These are phyloP conservation scores for Neurospora sp. DNA, from an alignment of 495 filamentous ascomycete species.

Conservation along the genomic window DNA sequence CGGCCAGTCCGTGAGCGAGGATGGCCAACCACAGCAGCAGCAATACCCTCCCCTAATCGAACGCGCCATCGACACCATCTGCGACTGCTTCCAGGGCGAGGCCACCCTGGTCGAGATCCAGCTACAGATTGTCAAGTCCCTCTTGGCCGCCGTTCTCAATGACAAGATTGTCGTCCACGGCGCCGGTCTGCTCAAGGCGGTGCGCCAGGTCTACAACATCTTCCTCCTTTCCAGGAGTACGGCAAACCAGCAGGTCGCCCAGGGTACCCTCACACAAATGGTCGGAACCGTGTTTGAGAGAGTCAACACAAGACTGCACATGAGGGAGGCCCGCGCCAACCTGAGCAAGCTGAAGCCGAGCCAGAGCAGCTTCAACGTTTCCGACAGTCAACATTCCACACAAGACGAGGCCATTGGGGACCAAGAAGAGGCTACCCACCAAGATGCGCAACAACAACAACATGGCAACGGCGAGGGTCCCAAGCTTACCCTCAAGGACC, in stretches of 20 bases:
- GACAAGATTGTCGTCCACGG: slow-evolving; percentile 98
- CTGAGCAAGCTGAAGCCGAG: slow-evolving; percentile 39
- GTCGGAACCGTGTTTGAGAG: slow-evolving; percentile 95
- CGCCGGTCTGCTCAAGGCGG: slow-evolving; percentile 92
- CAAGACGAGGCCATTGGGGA: slow-evolving; percentile 24
- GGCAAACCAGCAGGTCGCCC: slow-evolving; percentile 90
- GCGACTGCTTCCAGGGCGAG: slow-evolving; percentile 97
- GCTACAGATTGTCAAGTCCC: slow-evolving; percentile 93
- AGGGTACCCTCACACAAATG: slow-evolving; percentile 97
- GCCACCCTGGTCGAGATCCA: slow-evolving; percentile 83
- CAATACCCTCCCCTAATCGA: slow-evolving; percentile 58
- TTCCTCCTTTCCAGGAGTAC: slow-evolving; percentile 88
- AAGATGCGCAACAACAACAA: slow-evolving; percentile 26
- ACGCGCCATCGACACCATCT: slow-evolving; percentile 96
- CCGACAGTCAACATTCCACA: slow-evolving; percentile 26
- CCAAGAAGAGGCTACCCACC: slow-evolving; percentile 38
- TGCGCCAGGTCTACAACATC: slow-evolving; percentile 97
- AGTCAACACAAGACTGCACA: slow-evolving; percentile 73
- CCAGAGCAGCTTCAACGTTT: slow-evolving; percentile 34
- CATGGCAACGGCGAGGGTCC: slow-evolving; percentile 34
- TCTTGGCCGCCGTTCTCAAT: slow-evolving; percentile 90
- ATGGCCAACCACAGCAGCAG: slow-evolving; percentile 40
- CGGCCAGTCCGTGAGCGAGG: slow-evolving; percentile 25
- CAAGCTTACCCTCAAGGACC: slow-evolving; percentile 89
- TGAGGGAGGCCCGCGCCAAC: slow-evolving; percentile 64